Base-by-base conservation (phyloP, 768 basidiomycete genomes). In the Xerocomellus intermedius region DNA sequence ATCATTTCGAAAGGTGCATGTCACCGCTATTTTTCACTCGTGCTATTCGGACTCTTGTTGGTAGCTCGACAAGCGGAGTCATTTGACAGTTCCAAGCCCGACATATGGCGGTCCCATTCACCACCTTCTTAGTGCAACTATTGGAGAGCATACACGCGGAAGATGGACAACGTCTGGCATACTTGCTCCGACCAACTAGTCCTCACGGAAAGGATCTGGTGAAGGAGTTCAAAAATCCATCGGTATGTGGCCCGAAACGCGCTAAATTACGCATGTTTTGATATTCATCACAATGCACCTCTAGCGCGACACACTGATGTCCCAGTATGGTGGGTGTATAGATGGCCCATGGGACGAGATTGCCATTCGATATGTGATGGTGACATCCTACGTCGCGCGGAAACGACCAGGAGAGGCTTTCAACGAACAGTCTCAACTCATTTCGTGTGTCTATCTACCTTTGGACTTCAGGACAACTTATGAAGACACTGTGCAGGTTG, bases 321-420 rank as follows among this genome's bases (percentile, higher is more conserved):
- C 48, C 10, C 50, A 61, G 21, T 73, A 86, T 63, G 78, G 84
- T 62, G 87, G 83, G 10, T 79, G 79, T 51, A 81, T 93, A 65
- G 78, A 82, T 52, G 74, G 70, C 44, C 92, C 92, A 7, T 94
- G 91, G 90, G 90, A 91, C 57, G 91, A 93, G 49, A 87, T 94
- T 61, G 84, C 88, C 8, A 82, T 92, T 46, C 86, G 89, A 66
- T 93, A 93, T 68, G 83, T 92, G 17, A 73, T 92, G 61, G 84
- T 86, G 22, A 85, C 88, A 56, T 80, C 81, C 30, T 81, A 89
- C 69, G 79, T 86, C 37, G 85, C 84, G 38, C 86, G 83, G 62
- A 81, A 83, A 63, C 77, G 85, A 39, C 78, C 80, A 21, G 77
- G 71, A 24, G 89, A 89, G 39, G 91, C 91, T 32, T 94, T 92